Conservation (phyloP, 371 early-diverging fungal genomes). For the Capillidium rhysosporum region DNA sequence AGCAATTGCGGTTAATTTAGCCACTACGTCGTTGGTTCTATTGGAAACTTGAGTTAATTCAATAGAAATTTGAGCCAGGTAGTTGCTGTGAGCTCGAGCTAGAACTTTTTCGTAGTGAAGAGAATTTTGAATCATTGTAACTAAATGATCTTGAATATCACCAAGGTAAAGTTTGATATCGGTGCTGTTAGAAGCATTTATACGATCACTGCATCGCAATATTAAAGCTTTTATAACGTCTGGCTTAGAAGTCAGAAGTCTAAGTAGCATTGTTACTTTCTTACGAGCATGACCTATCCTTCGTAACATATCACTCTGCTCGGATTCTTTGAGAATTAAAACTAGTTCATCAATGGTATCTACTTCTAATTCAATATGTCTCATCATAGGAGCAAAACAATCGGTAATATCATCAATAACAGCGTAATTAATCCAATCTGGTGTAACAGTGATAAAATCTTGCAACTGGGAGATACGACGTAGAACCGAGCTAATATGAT, state of each 20-base stretch:
- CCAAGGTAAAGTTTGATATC: conserved; percentile 70
- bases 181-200: conserved; percentile 14
- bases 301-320: conserved; percentile 70
- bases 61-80: conserved; percentile 88
- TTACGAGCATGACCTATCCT: conserved; percentile 71
- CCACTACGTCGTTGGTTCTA: conserved; percentile 73
- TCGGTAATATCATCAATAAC: conserved; percentile 71
- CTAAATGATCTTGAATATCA: conserved; percentile 88
- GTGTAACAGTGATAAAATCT: conserved; percentile 20
- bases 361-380: conserved; percentile 68
- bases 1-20: conserved; percentile 77
- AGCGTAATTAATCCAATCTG: conserved; percentile 81
- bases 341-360: conserved; percentile 82
- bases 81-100: conserved; percentile 79
- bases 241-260: conserved; percentile 53
- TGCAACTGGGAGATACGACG: conserved; percentile 46
- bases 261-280: conserved; percentile 45
- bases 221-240: conserved; percentile 62
- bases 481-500: conserved; percentile 54
- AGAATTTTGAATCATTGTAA: conserved; percentile 79
- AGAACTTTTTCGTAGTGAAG: conserved; percentile 80
- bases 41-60: conserved; percentile 90
- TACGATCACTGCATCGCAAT: conserved; percentile 42
- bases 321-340: conserved; percentile 67
- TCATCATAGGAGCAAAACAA: conserved; percentile 55